These are phyloP conservation scores for Sarcodon sp. DNA, from an alignment of 768 basidiomycete genomes.

Conservation along the genomic window DNA sequence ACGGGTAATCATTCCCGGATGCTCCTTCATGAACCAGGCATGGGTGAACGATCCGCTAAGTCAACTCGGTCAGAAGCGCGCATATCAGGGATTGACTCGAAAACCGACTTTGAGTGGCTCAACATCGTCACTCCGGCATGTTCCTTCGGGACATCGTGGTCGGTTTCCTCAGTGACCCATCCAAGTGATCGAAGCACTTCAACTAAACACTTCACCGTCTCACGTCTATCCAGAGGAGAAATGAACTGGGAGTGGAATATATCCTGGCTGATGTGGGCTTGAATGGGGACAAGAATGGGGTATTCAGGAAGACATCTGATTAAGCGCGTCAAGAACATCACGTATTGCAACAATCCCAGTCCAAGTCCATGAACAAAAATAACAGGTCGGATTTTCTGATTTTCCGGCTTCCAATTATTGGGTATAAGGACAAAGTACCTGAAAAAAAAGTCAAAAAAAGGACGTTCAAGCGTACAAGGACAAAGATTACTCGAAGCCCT, in stretches of 20 bases:
- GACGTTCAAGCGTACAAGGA: neutral
- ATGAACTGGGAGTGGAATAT: slow-evolving; percentile 71
- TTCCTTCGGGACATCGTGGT: slow-evolving; percentile 6
- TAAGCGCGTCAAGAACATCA: slow-evolving; percentile 44
- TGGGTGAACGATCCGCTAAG: slow-evolving; percentile 69
- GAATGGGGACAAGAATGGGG: slow-evolving; percentile 67
- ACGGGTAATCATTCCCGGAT: slow-evolving; percentile 53
- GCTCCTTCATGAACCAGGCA: slow-evolving; percentile 79
- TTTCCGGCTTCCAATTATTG: slow-evolving; percentile 41
- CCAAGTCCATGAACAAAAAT: slow-evolving; percentile 87
- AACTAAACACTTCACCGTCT: slow-evolving; percentile 45
- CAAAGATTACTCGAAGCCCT: slow-evolving; percentile 55
- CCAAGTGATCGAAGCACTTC: slow-evolving; percentile 46
- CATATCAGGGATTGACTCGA: neutral
- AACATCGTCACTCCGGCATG: slow-evolving; percentile 48
- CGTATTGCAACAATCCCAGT: slow-evolving; percentile 66
- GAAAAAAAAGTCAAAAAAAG: slow-evolving; percentile 1
- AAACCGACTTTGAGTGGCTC: slow-evolving; percentile 83
- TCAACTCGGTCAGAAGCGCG: neutral
- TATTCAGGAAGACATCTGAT: slow-evolving; percentile 43
- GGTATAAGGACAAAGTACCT: slow-evolving; percentile 75
- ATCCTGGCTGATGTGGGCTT: slow-evolving; percentile 80
- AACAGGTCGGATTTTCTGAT: slow-evolving; percentile 46
- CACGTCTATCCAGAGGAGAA: slow-evolving; percentile 49
- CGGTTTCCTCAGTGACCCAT: slow-evolving; percentile 34